Evolutionary conservation across 305 asterid genomes (phyloP), one percentile per base, ranked within the genome.

Genomic region (Euphrasia arctica): DNA sequence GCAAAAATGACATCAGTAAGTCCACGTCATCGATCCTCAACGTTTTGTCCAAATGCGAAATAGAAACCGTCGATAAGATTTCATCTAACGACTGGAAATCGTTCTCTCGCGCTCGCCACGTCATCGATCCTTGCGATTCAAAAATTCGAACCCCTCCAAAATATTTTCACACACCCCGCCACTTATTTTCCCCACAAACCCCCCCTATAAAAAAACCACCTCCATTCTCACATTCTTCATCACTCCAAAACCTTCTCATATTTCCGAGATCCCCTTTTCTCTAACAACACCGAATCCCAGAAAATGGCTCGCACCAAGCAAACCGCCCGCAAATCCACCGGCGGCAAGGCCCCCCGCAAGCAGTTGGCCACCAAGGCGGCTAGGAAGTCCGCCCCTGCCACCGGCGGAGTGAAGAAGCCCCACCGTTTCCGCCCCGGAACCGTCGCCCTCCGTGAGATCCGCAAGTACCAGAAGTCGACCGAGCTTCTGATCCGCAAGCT

Each of bases 391-490:
- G 85, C 85, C 3, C 80, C 85, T 9, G 82, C 82, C 10, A 80
- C 85, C 55, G 85, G 85, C 18, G 85, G 85, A 43, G 85, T 81
- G 64, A 74, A 81, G 78, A 82, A 82, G 81, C 88, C 85, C 9
- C 87, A 82, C 60, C 79, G 82, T 1, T 82, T 82, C 77, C 78
- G 85, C 43, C 85, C 87, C 0, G 85, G 87, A 1, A 82, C 85
- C 9, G 85, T 79, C n/a, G 87, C 87, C 0, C 79, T 82, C 3
- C 78, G 88, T n/a, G 88, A 82, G 57, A 82, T 82, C 66, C 76
- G 87, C 5, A 82, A 82, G 68, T 82, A 76, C 75, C 87, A 82
- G 76, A 82, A 82, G 7, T 77, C 83, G 1, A 78, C 85, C 0
- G 89, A 83, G 78, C 74, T 83, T 9, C 42, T 81, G 73, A 83